A percentile compares a stretch with the other conserved stretches of the same genome.
Conservation (phyloP, 139 green algal genomes). For the Gonium pectorale region DNA sequence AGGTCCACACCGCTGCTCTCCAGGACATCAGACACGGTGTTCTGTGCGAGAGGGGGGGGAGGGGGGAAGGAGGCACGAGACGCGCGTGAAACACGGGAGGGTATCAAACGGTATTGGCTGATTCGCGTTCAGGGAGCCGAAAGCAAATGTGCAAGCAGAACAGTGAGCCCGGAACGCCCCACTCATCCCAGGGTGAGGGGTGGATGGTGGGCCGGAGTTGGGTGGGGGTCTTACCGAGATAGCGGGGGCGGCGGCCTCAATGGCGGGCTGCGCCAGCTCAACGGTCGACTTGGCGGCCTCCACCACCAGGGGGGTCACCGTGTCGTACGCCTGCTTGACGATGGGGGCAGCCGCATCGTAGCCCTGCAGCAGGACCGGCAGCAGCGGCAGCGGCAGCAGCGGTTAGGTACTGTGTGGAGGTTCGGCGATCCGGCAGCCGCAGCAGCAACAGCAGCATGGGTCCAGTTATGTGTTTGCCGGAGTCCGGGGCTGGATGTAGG, state of each 20-base stretch:
- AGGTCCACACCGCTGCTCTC: slow-evolving; percentile 56
- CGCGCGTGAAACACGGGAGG: too few relatives aligned
- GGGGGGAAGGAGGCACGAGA: background rate
- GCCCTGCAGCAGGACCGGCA: slow-evolving; percentile 42
- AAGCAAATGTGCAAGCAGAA: too few relatives aligned
- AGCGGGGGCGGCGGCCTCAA: slow-evolving; percentile 61
- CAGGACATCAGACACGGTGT: slow-evolving; percentile 42
- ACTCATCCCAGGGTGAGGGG: too few relatives aligned
- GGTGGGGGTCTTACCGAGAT: slow-evolving; percentile 67
- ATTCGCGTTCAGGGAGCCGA: too few relatives aligned
- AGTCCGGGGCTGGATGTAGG: background rate
- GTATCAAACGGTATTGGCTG: too few relatives aligned
- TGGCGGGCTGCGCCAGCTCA: slow-evolving; percentile 62
- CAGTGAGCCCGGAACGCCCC: too few relatives aligned
- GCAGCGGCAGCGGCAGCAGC: background rate
- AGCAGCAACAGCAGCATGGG: background rate
- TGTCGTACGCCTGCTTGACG: slow-evolving; percentile 65
- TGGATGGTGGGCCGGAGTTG: too few relatives aligned
- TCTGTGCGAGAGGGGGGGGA: slow-evolving; percentile 8
- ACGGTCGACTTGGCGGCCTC: slow-evolving; percentile 48
- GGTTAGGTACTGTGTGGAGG: background rate
- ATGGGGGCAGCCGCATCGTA: slow-evolving; percentile 73
- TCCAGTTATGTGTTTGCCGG: background rate
- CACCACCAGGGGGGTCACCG: slow-evolving; percentile 62
- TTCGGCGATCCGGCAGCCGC: background rate